These are phyloP conservation scores for Ceratocystis cubensis DNA, from an alignment of 2,329 filamentous ascomycete genomes.

Conservation along the genomic window DNA sequence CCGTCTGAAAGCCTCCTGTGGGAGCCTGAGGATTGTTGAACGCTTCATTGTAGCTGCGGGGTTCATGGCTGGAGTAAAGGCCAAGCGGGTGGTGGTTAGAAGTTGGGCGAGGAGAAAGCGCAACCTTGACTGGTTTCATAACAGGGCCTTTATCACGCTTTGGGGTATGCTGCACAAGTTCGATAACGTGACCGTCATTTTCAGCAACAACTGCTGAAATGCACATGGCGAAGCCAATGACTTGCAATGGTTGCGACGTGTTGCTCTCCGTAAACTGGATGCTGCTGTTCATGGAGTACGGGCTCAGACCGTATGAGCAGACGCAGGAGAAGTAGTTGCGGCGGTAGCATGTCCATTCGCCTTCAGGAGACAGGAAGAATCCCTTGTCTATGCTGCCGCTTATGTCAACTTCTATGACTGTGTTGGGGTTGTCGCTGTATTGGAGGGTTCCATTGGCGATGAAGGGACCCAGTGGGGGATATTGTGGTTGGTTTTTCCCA, in stretches of 20 bases:
- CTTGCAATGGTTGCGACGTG: constrained; percentile 46
- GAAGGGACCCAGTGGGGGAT: constrained; percentile 42
- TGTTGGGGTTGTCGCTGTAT: constrained; percentile 39
- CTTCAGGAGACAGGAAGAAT: constrained; percentile 63
- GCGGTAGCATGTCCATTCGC: constrained; percentile 84
- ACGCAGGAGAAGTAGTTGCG: constrained; percentile 83
- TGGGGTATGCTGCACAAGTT: constrained; percentile 80
- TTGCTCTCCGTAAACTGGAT: constrained; percentile 41
- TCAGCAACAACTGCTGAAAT: constrained; percentile 75
- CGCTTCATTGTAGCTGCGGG: constrained; percentile 23
- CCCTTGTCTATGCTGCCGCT: constrained; percentile 76
- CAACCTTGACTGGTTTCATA: constrained; percentile 56
- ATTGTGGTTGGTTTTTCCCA: constrained; percentile 29
- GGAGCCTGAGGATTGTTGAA: constrained; percentile 23
- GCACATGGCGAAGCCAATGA: constrained; percentile 67
- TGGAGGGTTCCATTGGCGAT: constrained; percentile 47
- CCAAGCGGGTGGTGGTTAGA: constrained; percentile 36
- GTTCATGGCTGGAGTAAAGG: constrained; percentile 33
- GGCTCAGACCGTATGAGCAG: constrained; percentile 61
- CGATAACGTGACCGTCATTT: constrained; percentile 61
- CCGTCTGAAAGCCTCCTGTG: constrained; percentile 34
- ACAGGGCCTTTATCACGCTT: constrained; percentile 83
- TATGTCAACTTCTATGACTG: constrained; percentile 57
- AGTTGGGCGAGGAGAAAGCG: constrained; percentile 54
- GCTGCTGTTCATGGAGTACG: constrained; percentile 36